These are phyloP conservation scores for Dothistroma pini DNA, from an alignment of 2,329 filamentous ascomycete species.

Conservation along the genomic window DNA sequence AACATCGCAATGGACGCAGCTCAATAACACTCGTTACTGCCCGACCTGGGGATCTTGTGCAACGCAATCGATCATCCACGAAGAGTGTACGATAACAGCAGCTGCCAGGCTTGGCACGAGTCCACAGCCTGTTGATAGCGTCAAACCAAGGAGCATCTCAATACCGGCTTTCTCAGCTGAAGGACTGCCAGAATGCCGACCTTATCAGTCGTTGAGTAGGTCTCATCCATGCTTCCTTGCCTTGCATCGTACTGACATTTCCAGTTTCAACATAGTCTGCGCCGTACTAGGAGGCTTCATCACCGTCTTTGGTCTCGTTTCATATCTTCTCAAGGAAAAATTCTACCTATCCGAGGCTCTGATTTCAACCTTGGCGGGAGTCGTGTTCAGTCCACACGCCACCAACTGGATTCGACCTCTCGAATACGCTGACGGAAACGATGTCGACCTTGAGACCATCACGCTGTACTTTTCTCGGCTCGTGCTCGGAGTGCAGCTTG, in stretches of 20 bases:
- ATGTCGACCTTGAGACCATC: conserved; percentile 62
- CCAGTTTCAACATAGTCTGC: conserved; percentile 81
- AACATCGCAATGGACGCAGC: conserved; percentile 13
- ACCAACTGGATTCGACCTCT: conserved; percentile 69
- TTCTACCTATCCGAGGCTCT: conserved; percentile 92
- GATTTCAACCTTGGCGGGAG: conserved; percentile 75
- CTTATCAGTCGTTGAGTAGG: conserved; percentile 37
- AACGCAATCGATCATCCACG: not conserved
- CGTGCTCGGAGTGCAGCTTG: conserved; percentile 84
- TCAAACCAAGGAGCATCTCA: not conserved
- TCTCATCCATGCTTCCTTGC: not conserved
- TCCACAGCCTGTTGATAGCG: not conserved
- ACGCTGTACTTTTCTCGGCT: conserved; percentile 83
- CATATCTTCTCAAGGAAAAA: conserved; percentile 82
- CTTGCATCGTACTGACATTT: conserved; percentile 42
- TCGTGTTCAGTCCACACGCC: conserved; percentile 73
- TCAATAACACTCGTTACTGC: conserved; percentile 29
- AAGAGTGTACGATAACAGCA: conserved; percentile 23
- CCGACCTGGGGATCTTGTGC: conserved; percentile 3
- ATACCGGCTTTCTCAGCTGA: not conserved
- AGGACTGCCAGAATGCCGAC: conserved; percentile 52
- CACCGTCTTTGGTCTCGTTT: conserved; percentile 84
- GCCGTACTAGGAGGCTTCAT: conserved; percentile 82
- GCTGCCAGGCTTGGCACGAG: conserved; percentile 6
- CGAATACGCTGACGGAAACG: conserved; percentile 63